These are phyloP conservation scores for Misopates orontium DNA, from an alignment of 257 asterid genomes.

Conservation along the genomic window DNA sequence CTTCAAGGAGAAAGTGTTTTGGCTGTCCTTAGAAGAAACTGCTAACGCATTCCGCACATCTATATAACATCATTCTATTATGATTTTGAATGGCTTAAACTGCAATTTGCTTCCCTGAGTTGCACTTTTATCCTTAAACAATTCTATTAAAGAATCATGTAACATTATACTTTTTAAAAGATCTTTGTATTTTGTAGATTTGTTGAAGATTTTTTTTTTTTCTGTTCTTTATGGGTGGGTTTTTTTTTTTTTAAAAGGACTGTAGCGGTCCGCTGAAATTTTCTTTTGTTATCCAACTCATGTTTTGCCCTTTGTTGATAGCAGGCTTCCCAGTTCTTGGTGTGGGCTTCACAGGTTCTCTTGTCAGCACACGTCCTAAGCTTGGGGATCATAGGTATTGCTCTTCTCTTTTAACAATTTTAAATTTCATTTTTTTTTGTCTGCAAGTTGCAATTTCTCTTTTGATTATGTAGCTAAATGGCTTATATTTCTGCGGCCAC, in stretches of 20 bases:
- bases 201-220: background rate
- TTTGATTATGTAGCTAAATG: constrained; percentile 2
- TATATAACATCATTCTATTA: too few relatives aligned
- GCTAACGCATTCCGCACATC: too few relatives aligned
- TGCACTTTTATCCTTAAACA: background rate
- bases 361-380: constrained; percentile 73
- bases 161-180: background rate
- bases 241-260: too few relatives aligned
- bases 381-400: constrained; percentile 85
- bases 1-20: too few relatives aligned
- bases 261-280: background rate
- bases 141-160: background rate
- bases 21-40: too few relatives aligned
- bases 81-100: constrained; percentile 1
- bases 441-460: background rate
- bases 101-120: background rate
- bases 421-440: constrained; percentile 11
- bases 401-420: constrained; percentile 12
- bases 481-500: background rate
- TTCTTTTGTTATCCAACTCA: constrained; percentile 9
- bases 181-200: background rate
- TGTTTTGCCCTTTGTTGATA: constrained; percentile 15
- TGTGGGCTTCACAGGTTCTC: constrained; percentile 88
- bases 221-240: background rate
- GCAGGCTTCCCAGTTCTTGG: constrained; percentile 81